Conservation (phyloP, 169 alveolate genomes). For the Cryptosporidium felis region DNA sequence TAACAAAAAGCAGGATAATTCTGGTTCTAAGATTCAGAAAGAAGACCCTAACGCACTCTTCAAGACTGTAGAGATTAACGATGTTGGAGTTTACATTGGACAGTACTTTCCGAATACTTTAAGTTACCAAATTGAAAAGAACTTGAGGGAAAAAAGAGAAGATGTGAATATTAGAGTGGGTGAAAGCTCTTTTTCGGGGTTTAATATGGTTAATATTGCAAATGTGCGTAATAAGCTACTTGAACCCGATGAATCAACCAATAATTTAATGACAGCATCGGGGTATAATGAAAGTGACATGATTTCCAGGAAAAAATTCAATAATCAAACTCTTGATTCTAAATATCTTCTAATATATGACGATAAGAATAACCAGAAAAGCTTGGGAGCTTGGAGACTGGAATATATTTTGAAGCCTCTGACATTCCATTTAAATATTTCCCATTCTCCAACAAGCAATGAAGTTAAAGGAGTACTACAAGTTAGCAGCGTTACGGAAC, state of each 20-base stretch:
- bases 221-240: constrained; percentile 2
- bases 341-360: constrained; percentile 23
- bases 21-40: not conserved
- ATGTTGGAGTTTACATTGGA: constrained; percentile 50
- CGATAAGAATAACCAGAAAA: not conserved
- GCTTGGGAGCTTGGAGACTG: constrained; percentile 67
- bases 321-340: not conserved
- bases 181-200: not conserved
- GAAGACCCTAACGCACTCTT: constrained; percentile 52
- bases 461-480: constrained; percentile 41
- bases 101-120: constrained; percentile 61
- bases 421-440: constrained; percentile 38
- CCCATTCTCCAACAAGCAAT: constrained; percentile 53
- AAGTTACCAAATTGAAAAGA: not conserved
- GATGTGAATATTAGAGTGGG: not conserved
- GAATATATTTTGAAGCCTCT: constrained; percentile 52
- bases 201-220: not conserved
- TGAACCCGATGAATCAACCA: not conserved
- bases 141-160: not conserved
- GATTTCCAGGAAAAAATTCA: not conserved
- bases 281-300: not conserved
- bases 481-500: constrained; percentile 39
- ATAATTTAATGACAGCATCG: too few relatives aligned
- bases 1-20: not conserved
- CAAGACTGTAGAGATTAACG: constrained; percentile 54